Evolutionary conservation across 1,139 yeast genomes (phyloP).

Genomic region (Hyphopichia pseudoburtonii): DNA sequence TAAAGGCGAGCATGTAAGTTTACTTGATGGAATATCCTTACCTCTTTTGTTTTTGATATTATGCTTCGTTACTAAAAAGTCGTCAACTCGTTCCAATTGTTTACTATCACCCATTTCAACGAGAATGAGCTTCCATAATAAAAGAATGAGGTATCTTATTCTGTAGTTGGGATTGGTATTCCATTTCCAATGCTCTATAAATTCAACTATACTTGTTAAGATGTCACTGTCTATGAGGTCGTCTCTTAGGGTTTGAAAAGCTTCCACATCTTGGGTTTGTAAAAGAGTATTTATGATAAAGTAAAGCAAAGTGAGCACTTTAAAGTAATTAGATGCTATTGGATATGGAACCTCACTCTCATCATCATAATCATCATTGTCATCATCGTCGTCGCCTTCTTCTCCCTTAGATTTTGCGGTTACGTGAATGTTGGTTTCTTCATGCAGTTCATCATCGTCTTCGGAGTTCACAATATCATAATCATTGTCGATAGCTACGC

Average conservation of each 20-base stretch:
- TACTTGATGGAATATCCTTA: constrained; percentile 15
- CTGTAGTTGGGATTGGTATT: constrained; percentile 28
- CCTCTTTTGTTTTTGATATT: constrained; percentile 36
- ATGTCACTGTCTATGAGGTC: constrained; percentile 31
- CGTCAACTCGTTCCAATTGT: constrained; percentile 47
- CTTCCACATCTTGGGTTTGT: constrained; percentile 15
- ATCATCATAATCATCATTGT: background rate
- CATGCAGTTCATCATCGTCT: background rate
- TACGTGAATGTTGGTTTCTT: too few relatives aligned
- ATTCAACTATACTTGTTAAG: constrained; percentile 45
- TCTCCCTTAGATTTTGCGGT: too few relatives aligned
- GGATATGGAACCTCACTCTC: constrained; percentile 1
- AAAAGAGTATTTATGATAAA: constrained; percentile 40
- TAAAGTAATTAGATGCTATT: constrained; percentile 24
- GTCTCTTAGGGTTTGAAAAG: constrained; percentile 15
- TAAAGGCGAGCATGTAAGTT: constrained; percentile 64
- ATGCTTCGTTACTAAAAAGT: constrained; percentile 45
- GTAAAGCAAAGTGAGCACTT: constrained; percentile 54
- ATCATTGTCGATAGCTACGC: constrained; percentile 13
- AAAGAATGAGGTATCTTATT: constrained; percentile 51
- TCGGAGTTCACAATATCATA: background rate
- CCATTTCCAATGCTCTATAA: constrained; percentile 73
- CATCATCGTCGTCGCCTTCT: too few relatives aligned
- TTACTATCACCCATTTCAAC: constrained; percentile 64
- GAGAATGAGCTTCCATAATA: constrained; percentile 60